Percentiles rank a stretch among this genome's conserved stretches.
Evolutionary conservation across 176 grass and related monocot species (phyloP).

Genomic region (Thalia dealbata): DNA sequence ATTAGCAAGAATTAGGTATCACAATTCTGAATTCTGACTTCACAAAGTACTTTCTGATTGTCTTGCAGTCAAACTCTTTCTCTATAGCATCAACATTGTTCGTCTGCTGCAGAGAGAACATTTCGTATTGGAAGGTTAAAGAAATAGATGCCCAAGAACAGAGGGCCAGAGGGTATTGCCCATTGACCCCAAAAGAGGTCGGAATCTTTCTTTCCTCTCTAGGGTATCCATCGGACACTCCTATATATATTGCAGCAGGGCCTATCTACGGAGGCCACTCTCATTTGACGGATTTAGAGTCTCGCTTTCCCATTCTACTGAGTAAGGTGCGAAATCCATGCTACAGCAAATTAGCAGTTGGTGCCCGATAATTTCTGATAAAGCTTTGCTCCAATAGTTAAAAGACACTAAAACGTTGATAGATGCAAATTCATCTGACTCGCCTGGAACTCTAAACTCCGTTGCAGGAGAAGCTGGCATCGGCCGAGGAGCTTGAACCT

Average conservation of each 20-base stretch:
- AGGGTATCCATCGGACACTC: slow-evolving; percentile 81
- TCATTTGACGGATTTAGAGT: slow-evolving; percentile 65
- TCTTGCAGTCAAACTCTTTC: background rate
- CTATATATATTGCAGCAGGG: slow-evolving; percentile 87
- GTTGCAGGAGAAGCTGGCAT: slow-evolving; percentile 71
- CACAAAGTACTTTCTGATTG: background rate
- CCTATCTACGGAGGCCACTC: slow-evolving; percentile 87
- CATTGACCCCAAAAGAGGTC: slow-evolving; percentile 90
- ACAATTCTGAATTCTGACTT: background rate
- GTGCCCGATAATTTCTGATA: too few species aligned
- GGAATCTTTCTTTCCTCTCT: slow-evolving; percentile 75
- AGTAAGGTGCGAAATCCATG: slow-evolving; percentile 45
- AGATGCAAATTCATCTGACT: background rate
- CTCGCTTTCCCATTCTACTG: slow-evolving; percentile 77
- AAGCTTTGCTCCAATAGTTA: too few species aligned
- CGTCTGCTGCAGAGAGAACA: slow-evolving; percentile 63
- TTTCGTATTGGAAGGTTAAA: slow-evolving; percentile 90
- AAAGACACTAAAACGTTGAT: too few species aligned
- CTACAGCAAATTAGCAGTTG: background rate
- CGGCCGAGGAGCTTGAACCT: slow-evolving; percentile 60
- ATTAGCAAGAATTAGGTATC: slow-evolving; percentile 61
- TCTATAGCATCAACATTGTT: background rate
- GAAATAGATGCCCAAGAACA: slow-evolving; percentile 74
- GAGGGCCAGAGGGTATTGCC: slow-evolving; percentile 68
- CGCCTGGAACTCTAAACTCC: background rate